Evolutionary conservation across 2,329 filamentous ascomycete genomes (phyloP).

Genomic region (Ceratocystis albifundus): DNA sequence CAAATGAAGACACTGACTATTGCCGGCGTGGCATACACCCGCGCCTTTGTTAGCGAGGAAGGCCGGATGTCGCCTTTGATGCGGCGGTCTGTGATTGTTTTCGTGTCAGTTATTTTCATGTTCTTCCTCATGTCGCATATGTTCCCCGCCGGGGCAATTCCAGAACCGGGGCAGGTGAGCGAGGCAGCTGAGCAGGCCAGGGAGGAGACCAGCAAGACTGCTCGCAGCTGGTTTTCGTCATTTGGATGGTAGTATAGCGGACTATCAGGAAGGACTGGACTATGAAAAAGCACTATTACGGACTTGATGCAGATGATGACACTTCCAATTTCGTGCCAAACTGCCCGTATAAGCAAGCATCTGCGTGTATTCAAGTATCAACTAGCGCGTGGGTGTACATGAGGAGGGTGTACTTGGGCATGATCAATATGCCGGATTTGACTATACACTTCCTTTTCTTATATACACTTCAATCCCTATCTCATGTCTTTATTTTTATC

Average conservation of each 20-base stretch:
- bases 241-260: constrained; percentile 17
- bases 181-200: constrained; percentile 16
- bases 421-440: background rate
- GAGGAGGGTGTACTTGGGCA: background rate
- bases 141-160: constrained; percentile 14
- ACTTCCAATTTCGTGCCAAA: too few species aligned
- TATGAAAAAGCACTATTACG: too few species aligned
- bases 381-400: background rate
- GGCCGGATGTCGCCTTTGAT: constrained; percentile 26
- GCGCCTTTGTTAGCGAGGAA: constrained; percentile 25
- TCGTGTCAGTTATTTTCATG: constrained; percentile 24
- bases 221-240: constrained; percentile 22
- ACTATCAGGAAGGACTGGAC: too few species aligned
- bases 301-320: too few species aligned
- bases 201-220: constrained; percentile 18
- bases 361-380: background rate
- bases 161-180: constrained; percentile 9
- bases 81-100: constrained; percentile 25
- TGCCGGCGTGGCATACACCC: constrained; percentile 22
- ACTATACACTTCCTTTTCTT: background rate
- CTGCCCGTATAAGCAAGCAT: background rate
- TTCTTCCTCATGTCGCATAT: constrained; percentile 24
- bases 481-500: background rate
- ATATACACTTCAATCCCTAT: too few species aligned
- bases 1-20: constrained; percentile 24